Percentiles rank a stretch among this genome's conserved stretches.
Conservation (phyloP, 306 rosid species). For the Quercus gilva region DNA sequence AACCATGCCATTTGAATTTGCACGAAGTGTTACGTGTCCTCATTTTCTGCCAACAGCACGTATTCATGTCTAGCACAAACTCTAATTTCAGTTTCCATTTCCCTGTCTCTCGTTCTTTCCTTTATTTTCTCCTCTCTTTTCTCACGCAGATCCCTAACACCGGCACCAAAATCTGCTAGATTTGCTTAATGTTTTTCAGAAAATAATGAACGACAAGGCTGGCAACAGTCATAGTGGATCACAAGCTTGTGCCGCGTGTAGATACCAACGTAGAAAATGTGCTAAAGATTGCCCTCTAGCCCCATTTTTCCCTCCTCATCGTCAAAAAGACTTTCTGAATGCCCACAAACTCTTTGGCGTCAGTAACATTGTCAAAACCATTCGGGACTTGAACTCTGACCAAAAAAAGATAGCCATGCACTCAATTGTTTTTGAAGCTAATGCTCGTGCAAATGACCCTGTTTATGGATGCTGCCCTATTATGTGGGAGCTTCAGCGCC, state of each 20-base stretch:
- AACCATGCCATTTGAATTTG: no score
- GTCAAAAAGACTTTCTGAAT: not conserved
- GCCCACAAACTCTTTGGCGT: constrained; percentile 11
- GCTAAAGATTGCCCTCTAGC: not conserved
- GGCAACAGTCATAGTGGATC: not conserved
- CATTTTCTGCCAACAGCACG: not conserved
- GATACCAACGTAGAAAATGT: constrained; percentile 10
- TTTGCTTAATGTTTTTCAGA: no score
- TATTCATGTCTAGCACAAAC: not conserved
- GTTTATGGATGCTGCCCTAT: not conserved
- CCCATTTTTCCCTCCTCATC: not conserved
- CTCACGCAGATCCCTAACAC: no score
- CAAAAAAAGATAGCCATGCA: not conserved
- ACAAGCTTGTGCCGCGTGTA: constrained; percentile 10
- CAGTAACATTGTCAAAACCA: not conserved
- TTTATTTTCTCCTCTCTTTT: not conserved
- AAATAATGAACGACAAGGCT: not conserved
- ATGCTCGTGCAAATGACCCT: constrained; percentile 8
- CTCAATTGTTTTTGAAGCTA: not conserved
- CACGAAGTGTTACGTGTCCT: not conserved
- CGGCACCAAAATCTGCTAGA: no score
- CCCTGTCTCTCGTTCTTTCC: not conserved
- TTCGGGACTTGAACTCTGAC: not conserved
- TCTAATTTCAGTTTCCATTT: not conserved
- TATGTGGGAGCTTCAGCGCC: not conserved